Base-by-base conservation (phyloP, 1,284 basidiomycete species). In the Microbotryum lychnidis-dioicae region DNA sequence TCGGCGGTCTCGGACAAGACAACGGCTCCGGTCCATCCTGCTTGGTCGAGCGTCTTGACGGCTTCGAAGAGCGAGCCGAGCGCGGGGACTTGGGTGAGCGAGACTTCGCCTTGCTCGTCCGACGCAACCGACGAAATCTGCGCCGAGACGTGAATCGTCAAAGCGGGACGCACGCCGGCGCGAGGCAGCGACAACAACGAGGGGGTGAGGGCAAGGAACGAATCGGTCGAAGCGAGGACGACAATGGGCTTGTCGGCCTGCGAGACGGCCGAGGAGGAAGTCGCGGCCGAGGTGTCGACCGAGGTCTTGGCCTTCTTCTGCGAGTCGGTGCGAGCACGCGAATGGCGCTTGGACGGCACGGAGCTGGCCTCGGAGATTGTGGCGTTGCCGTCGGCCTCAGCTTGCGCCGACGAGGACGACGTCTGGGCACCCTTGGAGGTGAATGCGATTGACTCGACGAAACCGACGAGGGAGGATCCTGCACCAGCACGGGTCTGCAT, bases 401-500 rank as follows among this genome's bases (percentile, higher is more conserved):
- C 77, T 76, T 12, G 80, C 78, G 65, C 85, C 37, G 37, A 14
- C 14, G 37, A 37, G 37, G 9, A 18, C 84, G 68, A 80, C 80
- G 73, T 85, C 87, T n/a, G 86, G 82, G 25, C 83, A 67, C 89
- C 84, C 71, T 76, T 76, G 10, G 85, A 86, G 12, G 69, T 59
- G 65, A 62, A 62, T 21, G 67, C 67, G 50, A 74, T 68, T 7
- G 57, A 56, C 57, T 67, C 61, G 56, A 91, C 78, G 64, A 89
- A 83, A 20, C 91, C 91, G 47, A 89, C 83, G 63, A 96, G 79
- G 71, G 83, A 83, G 60, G 91, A 77, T 20, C 91, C 91, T 23
- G 91, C 90, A 54, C 91, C 91, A 20, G 86, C 81, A 61, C 91
- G 81, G n/a, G 88, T 91, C 77, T 94, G 90, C 58, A 92, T 78